Base-by-base conservation (phyloP, 208 protist species). In the Trypanosoma theileri region DNA sequence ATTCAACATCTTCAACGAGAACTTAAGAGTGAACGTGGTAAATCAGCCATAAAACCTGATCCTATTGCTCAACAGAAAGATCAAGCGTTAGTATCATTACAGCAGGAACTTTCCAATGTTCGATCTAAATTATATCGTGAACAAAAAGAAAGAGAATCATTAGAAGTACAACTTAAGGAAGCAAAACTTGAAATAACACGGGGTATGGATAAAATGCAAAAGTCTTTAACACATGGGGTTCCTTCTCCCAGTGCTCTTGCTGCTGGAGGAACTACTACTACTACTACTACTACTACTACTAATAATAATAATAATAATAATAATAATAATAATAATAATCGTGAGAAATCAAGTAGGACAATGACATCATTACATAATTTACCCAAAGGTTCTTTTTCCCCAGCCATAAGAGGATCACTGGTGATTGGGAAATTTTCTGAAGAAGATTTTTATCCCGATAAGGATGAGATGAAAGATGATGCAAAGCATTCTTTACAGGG, bases 31-130 rank as follows among this genome's bases (percentile, higher is more conserved):
- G 64, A 71, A 48, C 55, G 69, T 45, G 56, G 66, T 56, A 57
- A 58, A 12, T 6, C 56, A 44, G 40, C 67, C 3, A 46, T 45
- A 35, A 52, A 26, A 26, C 55, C 46, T 10, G 71, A 79, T 40
- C 19, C 42, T 24, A 22, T 73, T 26, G 35, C 66, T 22, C 41
- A 68, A 57, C 48, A 50, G 16, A 77, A 82, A 60, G 79, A 91
- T 42, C 57, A 58, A 19, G 74, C 77, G 28, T 66, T 90, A 28
- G 73, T 63, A 0, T 62, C 69, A 31, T 52, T 94, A 51, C 73
- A 94, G 41, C 85, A 91, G 64, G 80, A 87, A 68, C 75, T 94
- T 22, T 79, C 85, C 58, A 88, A 84, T 51, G 62, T 79, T 24
- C 85, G 88, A 65, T 81, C 64, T 19, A 35, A 58, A 14, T 57